Percentiles rank a stretch among this genome's conserved stretches.
Evolutionary conservation across 768 basidiomycete genomes (phyloP).

Genomic region (Leccinum subgranulosum): DNA sequence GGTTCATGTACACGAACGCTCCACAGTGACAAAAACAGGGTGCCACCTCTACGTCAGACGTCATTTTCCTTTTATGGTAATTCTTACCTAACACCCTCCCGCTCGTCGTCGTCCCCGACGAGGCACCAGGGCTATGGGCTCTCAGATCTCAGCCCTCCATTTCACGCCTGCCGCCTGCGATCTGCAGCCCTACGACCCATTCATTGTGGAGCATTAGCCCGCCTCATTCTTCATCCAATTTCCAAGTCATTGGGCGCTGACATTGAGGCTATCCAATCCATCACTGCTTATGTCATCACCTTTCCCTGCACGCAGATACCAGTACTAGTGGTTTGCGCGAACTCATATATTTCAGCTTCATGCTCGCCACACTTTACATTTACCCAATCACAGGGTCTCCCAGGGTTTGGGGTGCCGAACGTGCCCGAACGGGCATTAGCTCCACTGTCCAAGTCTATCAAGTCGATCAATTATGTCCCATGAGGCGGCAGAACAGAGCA

Average conservation of each 20-base stretch:
- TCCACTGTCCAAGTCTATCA: background rate
- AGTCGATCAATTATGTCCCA: background rate
- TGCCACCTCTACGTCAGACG: constrained; percentile 34
- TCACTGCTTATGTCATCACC: constrained; percentile 2
- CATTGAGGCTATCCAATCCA: background rate
- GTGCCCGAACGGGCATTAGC: background rate
- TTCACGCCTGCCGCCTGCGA: background rate
- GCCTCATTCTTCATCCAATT: background rate
- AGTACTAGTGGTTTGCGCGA: background rate
- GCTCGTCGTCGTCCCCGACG: constrained; percentile 1
- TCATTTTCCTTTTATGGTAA: constrained; percentile 23
- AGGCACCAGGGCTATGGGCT: constrained; percentile 2
- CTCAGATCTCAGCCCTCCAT: background rate
- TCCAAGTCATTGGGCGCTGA: background rate
- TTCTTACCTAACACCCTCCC: constrained; percentile 3
- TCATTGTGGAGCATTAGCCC: background rate
- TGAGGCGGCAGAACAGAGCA: background rate
- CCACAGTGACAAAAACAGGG: constrained; percentile 36
- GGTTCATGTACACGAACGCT: constrained; percentile 30
- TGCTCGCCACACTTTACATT: background rate
- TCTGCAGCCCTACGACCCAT: background rate
- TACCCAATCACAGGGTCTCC: background rate
- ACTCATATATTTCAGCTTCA: background rate
- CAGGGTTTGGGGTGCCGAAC: constrained; percentile 2
- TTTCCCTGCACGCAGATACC: background rate